A percentile compares a stretch with the other conserved stretches of the same genome.
Conservation (phyloP, 208 protist genomes). For the Porcisia hertigi region DNA sequence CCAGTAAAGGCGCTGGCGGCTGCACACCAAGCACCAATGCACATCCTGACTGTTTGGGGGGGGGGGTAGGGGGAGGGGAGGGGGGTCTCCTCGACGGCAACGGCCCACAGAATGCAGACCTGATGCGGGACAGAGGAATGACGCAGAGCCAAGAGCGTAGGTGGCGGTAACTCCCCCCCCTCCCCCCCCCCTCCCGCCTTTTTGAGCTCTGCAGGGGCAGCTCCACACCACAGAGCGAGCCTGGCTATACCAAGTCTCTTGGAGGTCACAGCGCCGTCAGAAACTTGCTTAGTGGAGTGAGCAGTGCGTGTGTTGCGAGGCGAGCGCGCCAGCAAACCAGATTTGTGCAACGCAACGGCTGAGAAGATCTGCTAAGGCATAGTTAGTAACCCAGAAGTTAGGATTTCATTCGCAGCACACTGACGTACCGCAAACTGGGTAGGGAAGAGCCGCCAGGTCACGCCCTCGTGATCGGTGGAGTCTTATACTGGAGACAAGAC, state of each 20-base stretch:
- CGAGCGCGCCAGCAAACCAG: neutral
- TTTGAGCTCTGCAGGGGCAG: slow-evolving; percentile 36
- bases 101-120: slow-evolving; percentile 43
- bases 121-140: slow-evolving; percentile 38
- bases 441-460: neutral
- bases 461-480: neutral
- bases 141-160: slow-evolving; percentile 45
- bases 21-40: slow-evolving; percentile 14
- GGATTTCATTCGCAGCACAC: slow-evolving; percentile 9
- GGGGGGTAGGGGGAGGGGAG: too few species aligned
- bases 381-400: neutral
- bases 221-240: slow-evolving; percentile 26
- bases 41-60: slow-evolving; percentile 47
- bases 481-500: too few species aligned
- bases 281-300: neutral
- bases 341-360: neutral
- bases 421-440: slow-evolving; percentile 8
- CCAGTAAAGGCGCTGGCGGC: slow-evolving; percentile 2
- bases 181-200: too few species aligned
- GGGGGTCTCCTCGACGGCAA: slow-evolving; percentile 26
- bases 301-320: neutral
- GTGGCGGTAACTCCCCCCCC: slow-evolving; percentile 36
- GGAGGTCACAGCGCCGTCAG: slow-evolving; percentile 5
- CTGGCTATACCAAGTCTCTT: slow-evolving; percentile 34
- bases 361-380: neutral